Percentiles rank a stretch among this genome's conserved stretches.
These are phyloP conservation scores for Pseudodiploospora longispora DNA, from an alignment of 2,329 filamentous ascomycete species.

Conservation along the genomic window DNA sequence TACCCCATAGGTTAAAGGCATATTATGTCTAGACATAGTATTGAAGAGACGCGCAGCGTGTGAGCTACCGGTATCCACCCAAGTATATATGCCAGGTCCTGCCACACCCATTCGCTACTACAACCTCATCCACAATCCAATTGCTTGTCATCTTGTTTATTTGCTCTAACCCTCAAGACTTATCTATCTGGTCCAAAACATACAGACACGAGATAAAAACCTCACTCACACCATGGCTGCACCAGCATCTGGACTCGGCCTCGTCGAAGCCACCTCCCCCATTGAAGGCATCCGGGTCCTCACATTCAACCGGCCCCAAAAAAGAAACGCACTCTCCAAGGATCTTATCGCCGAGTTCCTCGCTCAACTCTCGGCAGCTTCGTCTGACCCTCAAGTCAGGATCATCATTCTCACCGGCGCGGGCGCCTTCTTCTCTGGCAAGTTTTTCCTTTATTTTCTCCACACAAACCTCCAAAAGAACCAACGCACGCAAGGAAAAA, in stretches of 20 bases:
- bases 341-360: constrained; percentile 40
- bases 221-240: constrained; percentile 7
- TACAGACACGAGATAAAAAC: not conserved
- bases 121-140: no score
- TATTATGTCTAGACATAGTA: no score
- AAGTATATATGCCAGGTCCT: no score
- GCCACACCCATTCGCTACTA: no score
- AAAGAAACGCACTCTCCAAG: constrained; percentile 51
- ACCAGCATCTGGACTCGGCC: constrained; percentile 8
- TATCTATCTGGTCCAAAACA: not conserved
- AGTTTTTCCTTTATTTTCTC: not conserved
- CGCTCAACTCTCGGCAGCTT: constrained; percentile 15
- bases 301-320: constrained; percentile 44
- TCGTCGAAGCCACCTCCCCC: constrained; percentile 13
- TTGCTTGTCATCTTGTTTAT: no score
- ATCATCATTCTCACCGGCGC: constrained; percentile 31
- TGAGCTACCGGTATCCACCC: no score
- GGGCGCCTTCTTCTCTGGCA: constrained; percentile 17
- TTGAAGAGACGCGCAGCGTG: no score
- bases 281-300: constrained; percentile 35
- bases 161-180: no score
- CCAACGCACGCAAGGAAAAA: no score
- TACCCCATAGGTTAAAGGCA: no score
- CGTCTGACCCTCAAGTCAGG: constrained; percentile 17
- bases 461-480: no score